Base-by-base conservation (phyloP, 116 monocot genomes). In the Phalaenopsis hybrid region DNA sequence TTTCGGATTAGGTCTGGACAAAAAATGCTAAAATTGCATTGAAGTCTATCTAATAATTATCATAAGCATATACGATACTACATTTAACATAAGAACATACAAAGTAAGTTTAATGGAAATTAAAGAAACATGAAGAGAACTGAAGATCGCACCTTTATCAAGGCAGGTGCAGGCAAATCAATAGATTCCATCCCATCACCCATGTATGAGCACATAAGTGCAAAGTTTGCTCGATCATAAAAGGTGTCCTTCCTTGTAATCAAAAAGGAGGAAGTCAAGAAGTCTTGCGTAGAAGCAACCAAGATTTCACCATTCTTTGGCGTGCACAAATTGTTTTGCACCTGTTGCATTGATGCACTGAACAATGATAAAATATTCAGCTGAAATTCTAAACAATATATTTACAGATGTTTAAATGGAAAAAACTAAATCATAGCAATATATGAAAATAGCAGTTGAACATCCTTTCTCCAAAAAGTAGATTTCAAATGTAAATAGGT, bases 261-360 rank as follows among this genome's bases (percentile, higher is more conserved):
- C 57, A 98, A 87, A 86, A 92, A 98, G 37, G 98, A 98, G 52
- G 98, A 95, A 17, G 98, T 98, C 80, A 98, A 81, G 81, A 98
- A 98, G 76, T 98, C 98, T 69, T 98, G 98, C 17, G 95, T 98
- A 43, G 98, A 98, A 76, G 98, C 98, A 75, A 98, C 98, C 81
- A 98, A 86, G 58, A 98, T 98, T 86, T 98, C 93, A 33, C 98
- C 98, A 87, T 95, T 98, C 83, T 98, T 98, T 37, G 98, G 98
- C 1, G 98, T 98, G 82, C 93, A 95, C 84, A 98, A 90, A 81
- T 98, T 98, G 85, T 95, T 95, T 84, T 98, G 95, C 49, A 98
- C 98, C 98, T 93, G 85, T 51, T 23, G 8, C 21, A 77, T 50
- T 11, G 44, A 77, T 28, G 50, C 23, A 77, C 2, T 77, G 5